These are phyloP conservation scores for Apiospora kogelbergensis DNA, from an alignment of 2,329 filamentous ascomycete genomes.

Conservation along the genomic window DNA sequence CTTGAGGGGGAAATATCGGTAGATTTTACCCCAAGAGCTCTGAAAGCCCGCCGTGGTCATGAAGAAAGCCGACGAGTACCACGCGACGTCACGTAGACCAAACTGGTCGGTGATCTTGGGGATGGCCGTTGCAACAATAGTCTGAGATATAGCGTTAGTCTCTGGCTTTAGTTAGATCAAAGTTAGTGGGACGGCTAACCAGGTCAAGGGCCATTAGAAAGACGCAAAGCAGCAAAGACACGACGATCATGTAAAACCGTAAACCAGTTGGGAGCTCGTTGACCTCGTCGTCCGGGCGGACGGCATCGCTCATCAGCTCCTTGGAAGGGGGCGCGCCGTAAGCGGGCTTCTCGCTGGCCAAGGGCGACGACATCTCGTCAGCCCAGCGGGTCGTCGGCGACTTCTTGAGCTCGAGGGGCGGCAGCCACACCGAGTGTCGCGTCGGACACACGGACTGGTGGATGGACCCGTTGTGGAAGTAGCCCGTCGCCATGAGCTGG, in stretches of 20 bases:
- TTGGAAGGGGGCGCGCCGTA: background rate
- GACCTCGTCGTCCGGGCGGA: background rate
- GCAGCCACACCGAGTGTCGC: background rate
- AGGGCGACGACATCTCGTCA: background rate
- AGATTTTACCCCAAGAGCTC: conserved; percentile 30
- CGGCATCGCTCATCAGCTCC: too few species aligned
- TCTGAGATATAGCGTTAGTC: background rate
- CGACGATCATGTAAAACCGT: conserved; percentile 41
- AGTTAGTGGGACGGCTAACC: background rate
- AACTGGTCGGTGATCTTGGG: conserved; percentile 32
- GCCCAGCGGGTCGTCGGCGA: background rate
- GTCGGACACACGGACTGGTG: background rate
- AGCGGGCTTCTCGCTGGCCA: background rate
- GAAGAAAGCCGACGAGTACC: conserved; percentile 40
- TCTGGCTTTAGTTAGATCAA: too few species aligned
- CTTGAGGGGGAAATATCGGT: conserved; percentile 34
- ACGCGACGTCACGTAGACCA: conserved; percentile 39
- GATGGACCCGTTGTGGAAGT: background rate
- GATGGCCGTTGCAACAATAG: conserved; percentile 34
- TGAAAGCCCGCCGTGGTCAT: conserved; percentile 32
- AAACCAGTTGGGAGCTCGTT: conserved; percentile 36
- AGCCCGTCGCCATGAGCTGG: background rate
- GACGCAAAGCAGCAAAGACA: conserved; percentile 53
- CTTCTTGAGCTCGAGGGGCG: background rate
- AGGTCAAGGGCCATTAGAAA: conserved; percentile 55